Percentiles rank a stretch among this genome's conserved stretches.
These are phyloP conservation scores for Lachancea cidri DNA, from an alignment of 805 yeast species.

Conservation along the genomic window DNA sequence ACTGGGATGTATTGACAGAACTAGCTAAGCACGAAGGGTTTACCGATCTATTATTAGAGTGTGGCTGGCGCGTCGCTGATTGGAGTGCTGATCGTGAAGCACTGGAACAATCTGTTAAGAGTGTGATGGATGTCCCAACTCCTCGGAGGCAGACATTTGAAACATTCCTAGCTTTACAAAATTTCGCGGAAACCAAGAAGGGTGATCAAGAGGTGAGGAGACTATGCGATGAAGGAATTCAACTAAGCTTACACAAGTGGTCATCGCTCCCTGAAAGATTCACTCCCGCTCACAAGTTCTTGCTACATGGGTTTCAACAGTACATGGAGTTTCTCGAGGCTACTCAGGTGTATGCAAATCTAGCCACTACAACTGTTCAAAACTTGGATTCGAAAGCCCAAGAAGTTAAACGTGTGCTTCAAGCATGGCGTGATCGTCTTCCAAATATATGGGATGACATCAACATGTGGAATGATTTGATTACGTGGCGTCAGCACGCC, in stretches of 20 bases:
- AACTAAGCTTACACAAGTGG: conserved; percentile 88
- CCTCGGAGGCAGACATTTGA: conserved; percentile 95
- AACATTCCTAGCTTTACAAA: conserved; percentile 88
- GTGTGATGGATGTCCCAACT: conserved; percentile 98
- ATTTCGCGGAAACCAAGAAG: conserved; percentile 86
- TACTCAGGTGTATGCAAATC: conserved; percentile 82
- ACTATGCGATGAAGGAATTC: conserved; percentile 94
- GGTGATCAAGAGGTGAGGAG: conserved; percentile 79
- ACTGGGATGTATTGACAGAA: conserved; percentile 96
- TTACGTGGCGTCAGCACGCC: conserved; percentile 98
- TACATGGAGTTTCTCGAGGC: conserved; percentile 98
- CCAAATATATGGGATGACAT: conserved; percentile 98
- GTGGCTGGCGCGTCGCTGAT: conserved; percentile 99
- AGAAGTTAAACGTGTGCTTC: conserved; percentile 88
- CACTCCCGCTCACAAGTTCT: conserved; percentile 80
- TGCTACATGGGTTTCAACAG: conserved; percentile 93
- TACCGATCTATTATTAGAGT: conserved; percentile 89
- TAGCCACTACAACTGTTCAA: conserved; percentile 85
- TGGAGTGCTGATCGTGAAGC: conserved; percentile 96
- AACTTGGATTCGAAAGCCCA: conserved; percentile 90
- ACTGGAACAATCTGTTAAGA: conserved; percentile 85
- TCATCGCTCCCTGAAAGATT: conserved; percentile 71
- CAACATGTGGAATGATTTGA: conserved; percentile 94
- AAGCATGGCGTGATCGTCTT: conserved; percentile 96
- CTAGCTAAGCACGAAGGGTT: conserved; percentile 97